Evolutionary conservation across 2,329 filamentous ascomycete genomes (phyloP).

Genomic region (Ophiostoma novo-ulmi): DNA sequence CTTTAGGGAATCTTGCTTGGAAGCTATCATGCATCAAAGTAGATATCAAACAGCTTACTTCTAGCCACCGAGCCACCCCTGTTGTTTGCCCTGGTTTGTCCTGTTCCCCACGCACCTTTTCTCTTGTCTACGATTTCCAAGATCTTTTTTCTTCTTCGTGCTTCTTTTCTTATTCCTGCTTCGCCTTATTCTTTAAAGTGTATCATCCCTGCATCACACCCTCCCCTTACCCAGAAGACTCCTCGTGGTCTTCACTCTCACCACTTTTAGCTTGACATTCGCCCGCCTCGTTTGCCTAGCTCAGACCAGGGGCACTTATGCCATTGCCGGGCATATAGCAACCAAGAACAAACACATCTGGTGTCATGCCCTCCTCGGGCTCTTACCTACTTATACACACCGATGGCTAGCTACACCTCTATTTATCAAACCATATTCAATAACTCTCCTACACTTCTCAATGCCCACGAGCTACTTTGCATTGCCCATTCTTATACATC

Average conservation of each 20-base stretch:
- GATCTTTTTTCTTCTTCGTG: neutral
- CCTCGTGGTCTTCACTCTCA: neutral
- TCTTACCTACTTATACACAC: neutral
- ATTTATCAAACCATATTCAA: neutral
- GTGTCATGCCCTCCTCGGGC: neutral
- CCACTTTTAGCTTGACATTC: no score
- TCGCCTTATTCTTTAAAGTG: neutral
- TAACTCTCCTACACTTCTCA: neutral
- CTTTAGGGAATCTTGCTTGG: neutral
- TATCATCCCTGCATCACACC: neutral
- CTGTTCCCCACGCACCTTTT: neutral
- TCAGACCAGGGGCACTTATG: neutral
- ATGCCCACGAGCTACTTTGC: neutral
- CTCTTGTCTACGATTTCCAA: neutral
- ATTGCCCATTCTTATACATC: neutral
- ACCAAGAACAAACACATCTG: neutral
- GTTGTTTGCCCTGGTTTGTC: neutral
- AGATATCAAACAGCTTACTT: constrained; percentile 1
- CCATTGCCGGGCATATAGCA: neutral
- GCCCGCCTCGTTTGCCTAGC: no score
- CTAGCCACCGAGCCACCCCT: neutral
- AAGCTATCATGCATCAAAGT: neutral
- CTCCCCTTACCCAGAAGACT: neutral
- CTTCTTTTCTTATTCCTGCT: no score
- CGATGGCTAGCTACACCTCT: neutral